phyloP scores from a whole-genome alignment of 768 basidiomycete species.

The Amanita fuliginea region DNA sequence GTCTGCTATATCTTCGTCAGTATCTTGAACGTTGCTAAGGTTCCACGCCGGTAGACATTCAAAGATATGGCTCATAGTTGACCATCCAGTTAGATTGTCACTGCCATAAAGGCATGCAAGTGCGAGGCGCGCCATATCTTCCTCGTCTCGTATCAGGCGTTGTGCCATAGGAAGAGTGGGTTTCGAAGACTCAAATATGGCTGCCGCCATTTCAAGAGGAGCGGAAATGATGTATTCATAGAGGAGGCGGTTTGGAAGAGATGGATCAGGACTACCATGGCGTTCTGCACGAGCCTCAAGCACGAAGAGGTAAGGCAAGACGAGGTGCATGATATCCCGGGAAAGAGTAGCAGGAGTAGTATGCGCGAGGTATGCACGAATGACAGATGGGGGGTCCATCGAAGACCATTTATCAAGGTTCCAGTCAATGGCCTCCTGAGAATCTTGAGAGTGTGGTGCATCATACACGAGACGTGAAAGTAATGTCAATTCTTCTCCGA shows the following conservation, averaged over 20 bases:
- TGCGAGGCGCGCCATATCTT: conserved; percentile 77
- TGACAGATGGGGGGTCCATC: conserved; percentile 52
- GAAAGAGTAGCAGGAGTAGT: conserved; percentile 59
- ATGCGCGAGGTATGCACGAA: conserved; percentile 66
- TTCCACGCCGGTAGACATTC: conserved; percentile 96
- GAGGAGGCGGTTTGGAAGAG: conserved; percentile 51
- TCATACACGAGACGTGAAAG: conserved; percentile 86
- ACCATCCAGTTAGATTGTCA: conserved; percentile 59
- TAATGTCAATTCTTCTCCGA: conserved; percentile 88
- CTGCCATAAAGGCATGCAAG: conserved; percentile 85
- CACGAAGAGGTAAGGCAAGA: conserved; percentile 89
- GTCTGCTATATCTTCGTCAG: conserved; percentile 66
- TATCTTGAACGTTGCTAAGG: conserved; percentile 39
- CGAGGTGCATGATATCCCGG: conserved; percentile 60
- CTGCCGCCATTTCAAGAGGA: conserved; percentile 54
- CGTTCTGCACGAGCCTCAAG: conserved; percentile 85
- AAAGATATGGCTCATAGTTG: conserved; percentile 83
- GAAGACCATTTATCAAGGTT: conserved; percentile 62
- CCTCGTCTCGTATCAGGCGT: conserved; percentile 71
- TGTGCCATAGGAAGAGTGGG: conserved; percentile 65
- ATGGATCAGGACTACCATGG: conserved; percentile 55
- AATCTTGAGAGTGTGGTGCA: conserved; percentile 34
- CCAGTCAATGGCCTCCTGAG: conserved; percentile 46
- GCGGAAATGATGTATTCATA: conserved; percentile 64
- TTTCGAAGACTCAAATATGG: conserved; percentile 86